A percentile compares a stretch with the other conserved stretches of the same genome.
Evolutionary conservation across 371 early-diverging fungal genomes (phyloP).

Genomic region (Syncephalis plumigaleata): DNA sequence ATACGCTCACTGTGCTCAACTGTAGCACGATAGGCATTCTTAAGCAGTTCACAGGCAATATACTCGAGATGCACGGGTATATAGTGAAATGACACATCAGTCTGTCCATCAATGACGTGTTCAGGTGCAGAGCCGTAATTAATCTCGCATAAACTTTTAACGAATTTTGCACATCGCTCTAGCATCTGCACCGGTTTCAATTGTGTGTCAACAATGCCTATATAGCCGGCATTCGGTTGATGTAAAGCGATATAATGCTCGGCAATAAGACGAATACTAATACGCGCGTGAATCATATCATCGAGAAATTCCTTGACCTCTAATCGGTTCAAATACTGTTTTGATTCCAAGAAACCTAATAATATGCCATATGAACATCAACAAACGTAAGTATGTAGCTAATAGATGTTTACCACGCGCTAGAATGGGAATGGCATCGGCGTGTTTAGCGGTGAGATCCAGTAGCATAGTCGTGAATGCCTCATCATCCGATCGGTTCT

Average conservation of each 20-base stretch:
- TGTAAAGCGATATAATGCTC: slow-evolving; percentile 84
- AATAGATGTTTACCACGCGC: no score
- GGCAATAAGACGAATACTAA: slow-evolving; percentile 86
- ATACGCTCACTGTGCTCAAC: slow-evolving; percentile 48
- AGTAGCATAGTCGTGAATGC: slow-evolving; percentile 45
- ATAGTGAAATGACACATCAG: slow-evolving; percentile 68
- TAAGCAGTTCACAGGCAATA: slow-evolving; percentile 79
- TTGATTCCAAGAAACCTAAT: slow-evolving; percentile 67
- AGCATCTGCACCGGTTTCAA: slow-evolving; percentile 48
- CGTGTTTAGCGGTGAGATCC: slow-evolving; percentile 52
- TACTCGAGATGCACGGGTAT: slow-evolving; percentile 92
- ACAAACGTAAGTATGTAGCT: no score
- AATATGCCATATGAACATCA: background rate
- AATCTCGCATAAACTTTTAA: slow-evolving; percentile 75
- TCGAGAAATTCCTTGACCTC: slow-evolving; percentile 64
- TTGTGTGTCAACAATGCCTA: slow-evolving; percentile 77
- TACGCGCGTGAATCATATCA: slow-evolving; percentile 81
- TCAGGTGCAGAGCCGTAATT: slow-evolving; percentile 78
- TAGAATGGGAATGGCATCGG: slow-evolving; percentile 67
- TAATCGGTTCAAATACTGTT: slow-evolving; percentile 66
- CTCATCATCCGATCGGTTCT: slow-evolving; percentile 21
- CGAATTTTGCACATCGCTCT: slow-evolving; percentile 45
- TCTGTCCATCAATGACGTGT: slow-evolving; percentile 55
- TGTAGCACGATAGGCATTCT: slow-evolving; percentile 85
- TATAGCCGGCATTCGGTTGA: slow-evolving; percentile 24